Evolutionary conservation across 176 grass and related monocot species (phyloP).

Genomic region (Rhynchospora tenuis): DNA sequence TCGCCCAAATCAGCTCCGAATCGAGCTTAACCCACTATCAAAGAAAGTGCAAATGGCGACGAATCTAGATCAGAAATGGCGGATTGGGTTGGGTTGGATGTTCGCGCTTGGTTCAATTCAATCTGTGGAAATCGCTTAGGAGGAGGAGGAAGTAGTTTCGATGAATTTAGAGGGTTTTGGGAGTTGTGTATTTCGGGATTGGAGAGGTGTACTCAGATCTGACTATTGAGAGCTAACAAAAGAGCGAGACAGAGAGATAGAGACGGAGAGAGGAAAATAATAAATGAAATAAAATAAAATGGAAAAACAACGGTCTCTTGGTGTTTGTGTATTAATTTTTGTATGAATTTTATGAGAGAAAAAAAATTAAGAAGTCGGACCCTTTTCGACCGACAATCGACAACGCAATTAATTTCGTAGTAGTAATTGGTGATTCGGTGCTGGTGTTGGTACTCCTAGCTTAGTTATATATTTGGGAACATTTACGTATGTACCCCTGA

Average conservation of each 20-base stretch:
- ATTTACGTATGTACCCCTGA: not conserved
- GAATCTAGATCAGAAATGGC: constrained; percentile 5
- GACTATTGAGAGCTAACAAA: not conserved
- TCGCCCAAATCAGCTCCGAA: not conserved
- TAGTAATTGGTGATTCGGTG: not conserved
- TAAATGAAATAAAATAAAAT: constrained; percentile 14
- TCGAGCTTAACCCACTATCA: constrained; percentile 1
- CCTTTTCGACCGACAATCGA: constrained; percentile 9
- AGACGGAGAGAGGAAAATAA: not conserved
- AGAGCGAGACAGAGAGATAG: not conserved
- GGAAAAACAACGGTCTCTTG: constrained; percentile 3
- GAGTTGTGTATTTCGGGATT: constrained; percentile 5
- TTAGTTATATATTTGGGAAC: not conserved
- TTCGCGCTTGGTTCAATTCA: not conserved
- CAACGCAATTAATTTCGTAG: not conserved
- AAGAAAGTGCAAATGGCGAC: not conserved
- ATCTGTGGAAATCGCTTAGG: not conserved
- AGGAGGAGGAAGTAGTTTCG: not conserved
- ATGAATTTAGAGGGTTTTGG: not conserved
- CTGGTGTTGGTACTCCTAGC: not conserved
- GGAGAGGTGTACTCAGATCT: constrained; percentile 11
- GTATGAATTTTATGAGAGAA: not conserved
- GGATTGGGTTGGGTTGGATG: not conserved
- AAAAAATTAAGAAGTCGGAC: not conserved
- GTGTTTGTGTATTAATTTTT: not conserved